Evolutionary conservation across 352 stramenopile genomes (phyloP), one percentile per base, ranked within the genome.

Genomic region (Albugo candida): DNA sequence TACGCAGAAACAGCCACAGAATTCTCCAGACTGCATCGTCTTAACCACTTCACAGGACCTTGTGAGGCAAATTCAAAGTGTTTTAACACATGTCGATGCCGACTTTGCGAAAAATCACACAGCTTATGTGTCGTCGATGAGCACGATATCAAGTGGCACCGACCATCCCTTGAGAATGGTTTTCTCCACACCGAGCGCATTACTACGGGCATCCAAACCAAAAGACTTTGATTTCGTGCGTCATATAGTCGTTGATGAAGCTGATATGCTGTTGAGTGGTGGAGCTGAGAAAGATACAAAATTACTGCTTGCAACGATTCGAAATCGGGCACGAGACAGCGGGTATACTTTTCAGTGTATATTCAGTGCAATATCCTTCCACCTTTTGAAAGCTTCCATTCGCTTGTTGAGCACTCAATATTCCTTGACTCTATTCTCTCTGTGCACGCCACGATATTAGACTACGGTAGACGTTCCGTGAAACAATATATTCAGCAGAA

Each of bases 41-140:
- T 58, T 95, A 38, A 88, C 81, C 13, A 79, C 84, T 34, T 93
- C 81, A 13, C 67, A 87, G 40, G 82, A 94, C 56, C 65, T 95
- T 10, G 79, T 87, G 47, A 67, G 62, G 13, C 83, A 95, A 50
- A 51, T 93, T 41, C 48, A 55, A 11, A 27, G 39, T 0, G 73
- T 85, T 24, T 41, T 85, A 19, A 50, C 58, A 12, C 42, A 63
- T 13, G 20, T 83, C 1, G 51, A 73, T 36, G 53, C 59, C 3
- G 61, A 73, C 45, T 48, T 79, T 21, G 62, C 59, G 1, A 56
- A 46, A 5, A 8, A 31, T 31, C 24, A 31, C 8, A 31, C 24
- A 31, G 24, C 24, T 31, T 31, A 49, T 17, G 58, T 88, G 5
- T 81, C 71, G 5, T 84, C 70, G 0, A 63, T 65, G 3, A 72